These are phyloP conservation scores for Yamadazyma ubonensis DNA, from an alignment of 805 yeast genomes.

Conservation along the genomic window DNA sequence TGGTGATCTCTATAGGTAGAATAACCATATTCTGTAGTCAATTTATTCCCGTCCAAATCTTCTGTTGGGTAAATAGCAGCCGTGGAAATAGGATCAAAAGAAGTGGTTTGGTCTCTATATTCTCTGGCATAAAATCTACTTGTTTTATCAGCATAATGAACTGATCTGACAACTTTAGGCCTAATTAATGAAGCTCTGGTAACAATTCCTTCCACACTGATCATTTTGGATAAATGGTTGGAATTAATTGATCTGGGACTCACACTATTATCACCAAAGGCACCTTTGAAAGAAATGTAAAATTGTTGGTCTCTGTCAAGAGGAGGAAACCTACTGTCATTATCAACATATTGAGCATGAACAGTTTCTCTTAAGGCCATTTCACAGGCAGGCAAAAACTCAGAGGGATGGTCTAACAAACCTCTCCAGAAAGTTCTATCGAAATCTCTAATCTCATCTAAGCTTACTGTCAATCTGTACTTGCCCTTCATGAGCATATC, in stretches of 20 bases:
- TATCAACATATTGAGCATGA: constrained; percentile 65
- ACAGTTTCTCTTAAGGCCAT: constrained; percentile 81
- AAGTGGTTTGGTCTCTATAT: constrained; percentile 88
- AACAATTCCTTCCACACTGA: constrained; percentile 92
- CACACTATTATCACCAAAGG: constrained; percentile 84
- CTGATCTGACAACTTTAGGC: constrained; percentile 88
- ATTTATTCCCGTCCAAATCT: constrained; percentile 85
- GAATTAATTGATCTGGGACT: constrained; percentile 88
- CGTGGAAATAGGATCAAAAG: constrained; percentile 79
- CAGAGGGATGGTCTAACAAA: constrained; percentile 72
- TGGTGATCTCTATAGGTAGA: constrained; percentile 94
- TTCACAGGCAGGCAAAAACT: constrained; percentile 85
- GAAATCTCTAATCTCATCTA: constrained; percentile 86
- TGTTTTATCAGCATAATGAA: constrained; percentile 86
- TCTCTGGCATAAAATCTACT: constrained; percentile 86
- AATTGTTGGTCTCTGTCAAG: constrained; percentile 61
- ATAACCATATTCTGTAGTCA: constrained; percentile 89
- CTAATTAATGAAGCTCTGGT: constrained; percentile 90
- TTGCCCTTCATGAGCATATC: constrained; percentile 67
- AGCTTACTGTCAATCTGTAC: constrained; percentile 66
- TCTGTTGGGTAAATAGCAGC: constrained; percentile 90
- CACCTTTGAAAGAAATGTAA: constrained; percentile 80
- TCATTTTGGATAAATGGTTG: constrained; percentile 70
- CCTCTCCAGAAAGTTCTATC: constrained; percentile 80
- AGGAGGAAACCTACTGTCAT: constrained; percentile 48